Evolutionary conservation across 2,329 filamentous ascomycete genomes (phyloP).

Genomic region (Dothideomycetes sp.): DNA sequence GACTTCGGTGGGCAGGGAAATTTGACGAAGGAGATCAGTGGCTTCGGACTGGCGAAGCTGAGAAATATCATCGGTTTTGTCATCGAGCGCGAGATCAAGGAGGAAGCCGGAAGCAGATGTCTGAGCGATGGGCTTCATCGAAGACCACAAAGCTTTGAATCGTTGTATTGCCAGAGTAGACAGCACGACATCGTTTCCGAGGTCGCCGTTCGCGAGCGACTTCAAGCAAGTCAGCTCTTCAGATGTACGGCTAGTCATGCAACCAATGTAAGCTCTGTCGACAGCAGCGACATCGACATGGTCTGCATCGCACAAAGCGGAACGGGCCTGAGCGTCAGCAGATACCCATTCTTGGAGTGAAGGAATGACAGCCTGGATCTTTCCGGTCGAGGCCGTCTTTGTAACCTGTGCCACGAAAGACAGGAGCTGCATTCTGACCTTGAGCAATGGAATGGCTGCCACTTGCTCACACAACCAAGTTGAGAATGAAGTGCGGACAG

Average conservation of each 20-base stretch:
- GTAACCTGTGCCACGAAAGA: conserved; percentile 60
- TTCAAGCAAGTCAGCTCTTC: conserved; percentile 49
- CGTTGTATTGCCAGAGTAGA: conserved; percentile 58
- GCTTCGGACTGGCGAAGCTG: conserved; percentile 46
- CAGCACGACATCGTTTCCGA: conserved; percentile 40
- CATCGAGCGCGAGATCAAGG: conserved; percentile 50
- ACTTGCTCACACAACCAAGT: conserved; percentile 67
- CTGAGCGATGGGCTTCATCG: conserved; percentile 56
- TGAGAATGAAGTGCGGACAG: conserved; percentile 56
- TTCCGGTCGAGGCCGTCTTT: conserved; percentile 62
- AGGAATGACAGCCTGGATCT: conserved; percentile 69
- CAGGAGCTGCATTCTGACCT: conserved; percentile 64
- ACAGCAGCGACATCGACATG: conserved; percentile 39
- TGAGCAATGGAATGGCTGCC: conserved; percentile 56
- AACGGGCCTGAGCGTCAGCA: conserved; percentile 39
- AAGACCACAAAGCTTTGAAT: conserved; percentile 62
- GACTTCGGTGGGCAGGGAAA: conserved; percentile 64
- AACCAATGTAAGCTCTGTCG: conserved; percentile 44
- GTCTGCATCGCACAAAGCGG: conserved; percentile 41
- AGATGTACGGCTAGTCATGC: conserved; percentile 47
- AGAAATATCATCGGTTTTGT: conserved; percentile 24
- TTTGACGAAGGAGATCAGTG: conserved; percentile 60
- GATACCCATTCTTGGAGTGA: conserved; percentile 60
- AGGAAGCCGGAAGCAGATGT: conserved; percentile 53
- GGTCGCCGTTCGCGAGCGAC: conserved; percentile 38